A percentile compares a stretch with the other conserved stretches of the same genome.
These are phyloP conservation scores for Claviceps purpurea DNA, from an alignment of 2,329 filamentous ascomycete species.

Conservation along the genomic window DNA sequence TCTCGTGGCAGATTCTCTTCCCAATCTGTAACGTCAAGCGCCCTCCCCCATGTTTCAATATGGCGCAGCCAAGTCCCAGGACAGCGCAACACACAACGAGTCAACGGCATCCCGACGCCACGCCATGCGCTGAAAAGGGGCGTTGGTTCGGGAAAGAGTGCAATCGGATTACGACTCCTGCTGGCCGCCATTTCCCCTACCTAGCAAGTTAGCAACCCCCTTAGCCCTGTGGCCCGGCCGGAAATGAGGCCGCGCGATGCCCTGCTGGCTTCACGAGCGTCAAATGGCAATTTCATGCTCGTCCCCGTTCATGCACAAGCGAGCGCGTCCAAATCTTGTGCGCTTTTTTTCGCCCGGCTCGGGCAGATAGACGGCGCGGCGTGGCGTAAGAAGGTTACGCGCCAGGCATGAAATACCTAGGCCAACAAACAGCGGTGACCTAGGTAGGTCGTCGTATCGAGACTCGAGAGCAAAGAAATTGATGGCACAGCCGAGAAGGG, in stretches of 20 bases:
- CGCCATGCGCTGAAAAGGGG: background rate
- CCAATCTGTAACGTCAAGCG: background rate
- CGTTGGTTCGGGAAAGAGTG: background rate
- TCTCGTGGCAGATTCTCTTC: background rate
- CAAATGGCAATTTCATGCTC: slow-evolving; percentile 1
- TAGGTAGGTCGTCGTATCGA: too few species aligned
- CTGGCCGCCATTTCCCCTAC: background rate
- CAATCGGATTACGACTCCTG: background rate
- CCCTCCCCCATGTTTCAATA: background rate
- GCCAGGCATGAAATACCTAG: too few species aligned
- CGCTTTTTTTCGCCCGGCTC: background rate
- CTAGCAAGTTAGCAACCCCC: too few species aligned
- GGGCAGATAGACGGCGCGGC: background rate
- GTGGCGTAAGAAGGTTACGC: background rate
- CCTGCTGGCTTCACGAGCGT: background rate
- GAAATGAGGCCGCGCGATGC: slow-evolving; percentile 4
- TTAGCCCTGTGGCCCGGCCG: background rate
- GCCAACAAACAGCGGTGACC: too few species aligned
- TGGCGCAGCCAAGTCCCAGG: background rate
- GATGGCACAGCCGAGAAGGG: too few species aligned
- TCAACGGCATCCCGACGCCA: too few species aligned
- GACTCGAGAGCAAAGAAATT: too few species aligned
- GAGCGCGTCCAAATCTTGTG: background rate
- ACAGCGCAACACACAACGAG: background rate
- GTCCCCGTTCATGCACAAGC: background rate